These are phyloP conservation scores for Lactarius deliciosus DNA, from an alignment of 768 basidiomycete genomes.

Conservation along the genomic window DNA sequence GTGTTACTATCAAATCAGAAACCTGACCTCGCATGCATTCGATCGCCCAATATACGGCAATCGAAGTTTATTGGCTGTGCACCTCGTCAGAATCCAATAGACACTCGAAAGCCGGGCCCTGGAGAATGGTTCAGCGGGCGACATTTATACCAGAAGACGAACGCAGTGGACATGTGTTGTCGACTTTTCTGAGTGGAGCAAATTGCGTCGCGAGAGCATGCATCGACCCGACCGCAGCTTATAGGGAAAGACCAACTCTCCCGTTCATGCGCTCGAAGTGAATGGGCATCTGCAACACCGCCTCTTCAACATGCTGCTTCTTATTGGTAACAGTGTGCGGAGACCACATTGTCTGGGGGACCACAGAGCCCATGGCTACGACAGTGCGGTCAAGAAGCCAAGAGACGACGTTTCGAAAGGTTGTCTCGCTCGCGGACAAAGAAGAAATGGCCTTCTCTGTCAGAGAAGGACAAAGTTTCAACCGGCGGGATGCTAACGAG, in stretches of 20 bases:
- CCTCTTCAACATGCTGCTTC: constrained; percentile 4
- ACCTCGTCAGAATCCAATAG: too few relatives aligned
- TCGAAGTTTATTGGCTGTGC: too few relatives aligned
- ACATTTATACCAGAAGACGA: too few relatives aligned
- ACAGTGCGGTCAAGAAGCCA: constrained; percentile 5
- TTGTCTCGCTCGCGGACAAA: background rate
- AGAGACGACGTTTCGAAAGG: background rate
- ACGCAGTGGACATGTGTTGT: too few relatives aligned
- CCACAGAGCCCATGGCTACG: background rate
- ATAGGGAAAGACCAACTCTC: constrained; percentile 15
- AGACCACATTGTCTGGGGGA: constrained; percentile 11
- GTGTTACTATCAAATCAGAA: too few relatives aligned
- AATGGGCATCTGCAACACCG: constrained; percentile 9
- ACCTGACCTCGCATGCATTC: too few relatives aligned
- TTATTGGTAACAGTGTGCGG: background rate
- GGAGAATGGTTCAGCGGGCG: too few relatives aligned
- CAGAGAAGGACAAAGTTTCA: background rate
- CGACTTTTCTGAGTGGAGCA: too few relatives aligned
- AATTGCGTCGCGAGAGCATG: too few relatives aligned
- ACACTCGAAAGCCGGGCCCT: too few relatives aligned
- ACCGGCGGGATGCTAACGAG: background rate
- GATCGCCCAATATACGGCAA: too few relatives aligned
- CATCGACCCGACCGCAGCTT: background rate
- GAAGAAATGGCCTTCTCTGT: background rate
- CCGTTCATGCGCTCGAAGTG: background rate